Conservation (phyloP, 2,329 filamentous ascomycete species). For the Pyrenochaeta sp. region DNA sequence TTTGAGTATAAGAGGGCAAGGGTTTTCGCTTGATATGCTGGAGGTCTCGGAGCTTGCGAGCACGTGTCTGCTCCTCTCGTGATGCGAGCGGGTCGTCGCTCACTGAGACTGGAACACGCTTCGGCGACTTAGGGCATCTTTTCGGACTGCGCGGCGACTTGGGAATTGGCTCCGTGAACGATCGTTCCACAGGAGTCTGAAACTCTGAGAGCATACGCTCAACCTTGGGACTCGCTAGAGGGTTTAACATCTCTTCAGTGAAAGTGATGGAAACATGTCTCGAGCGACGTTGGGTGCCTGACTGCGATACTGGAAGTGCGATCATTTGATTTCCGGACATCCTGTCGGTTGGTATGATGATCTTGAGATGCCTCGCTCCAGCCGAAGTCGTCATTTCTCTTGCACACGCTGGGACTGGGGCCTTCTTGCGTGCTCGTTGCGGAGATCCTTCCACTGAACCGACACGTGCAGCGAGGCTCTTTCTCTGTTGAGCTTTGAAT, state of each 20-base stretch:
- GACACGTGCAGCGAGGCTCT: constrained; percentile 31
- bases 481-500: constrained; percentile 35
- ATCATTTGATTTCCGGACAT: constrained; percentile 14
- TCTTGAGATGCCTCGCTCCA: constrained; percentile 42
- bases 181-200: constrained; percentile 14
- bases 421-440: constrained; percentile 21
- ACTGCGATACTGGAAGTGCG: constrained; percentile 10
- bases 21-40: constrained; percentile 33
- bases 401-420: constrained; percentile 33
- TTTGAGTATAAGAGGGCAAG: constrained; percentile 8
- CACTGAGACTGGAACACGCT: constrained; percentile 22
- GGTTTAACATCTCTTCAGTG: constrained; percentile 41
- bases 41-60: constrained; percentile 37
- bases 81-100: constrained; percentile 32
- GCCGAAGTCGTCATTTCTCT: constrained; percentile 38
- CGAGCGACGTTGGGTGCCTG: constrained; percentile 15
- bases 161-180: constrained; percentile 21
- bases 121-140: constrained; percentile 22
- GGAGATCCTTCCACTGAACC: constrained; percentile 33
- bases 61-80: constrained; percentile 32
- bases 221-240: constrained; percentile 26
- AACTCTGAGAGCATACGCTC: constrained; percentile 26
- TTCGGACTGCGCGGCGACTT: constrained; percentile 24
- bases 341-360: constrained; percentile 33
- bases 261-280: constrained; percentile 29